Evolutionary conservation across 306 rosid genomes (phyloP), one percentile per base, ranked within the genome.

Genomic region (Begonia fuchsioides): DNA sequence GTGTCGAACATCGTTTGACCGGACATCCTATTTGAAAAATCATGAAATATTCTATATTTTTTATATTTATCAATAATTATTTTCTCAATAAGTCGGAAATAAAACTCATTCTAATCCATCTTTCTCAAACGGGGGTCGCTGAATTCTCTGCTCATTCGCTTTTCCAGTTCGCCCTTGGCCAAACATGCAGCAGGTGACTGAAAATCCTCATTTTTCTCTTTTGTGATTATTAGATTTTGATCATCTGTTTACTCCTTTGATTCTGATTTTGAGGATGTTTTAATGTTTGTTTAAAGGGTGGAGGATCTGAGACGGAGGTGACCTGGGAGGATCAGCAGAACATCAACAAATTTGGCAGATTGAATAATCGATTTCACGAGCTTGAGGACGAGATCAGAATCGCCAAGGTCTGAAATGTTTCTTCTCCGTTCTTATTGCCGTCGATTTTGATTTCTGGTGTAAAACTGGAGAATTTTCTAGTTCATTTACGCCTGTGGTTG

Each of bases 351-450:
- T 90, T 90, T 50, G 93, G 93, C 52, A 68, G 97, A 68, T 61
- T 90, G 65, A 90, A 84, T 51, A 90, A 84, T 70, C 95, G 97
- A 39, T 59, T 79, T 56, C 97, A 90, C 70, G 95, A 90, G 69
- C 95, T 90, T 32, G 77, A 90, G 16, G 97, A 84, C 57, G 97
- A 90, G 65, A 76, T 84, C 72, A 90, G 68, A 67, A 12, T 67
- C 39, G 82, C 95, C 14, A 79, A 84, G 97, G 95, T 83, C 32
- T 26, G 32, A 26, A 26, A 26, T 26, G 32, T 26, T 26, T 26
- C 32, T 26, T 26, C 6, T 7, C 32, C 32, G 32, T 26, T 26
- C 3, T 26, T 26, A 26, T 26, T 26, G 32, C 32, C 32, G 32
- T 26, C 32, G 3, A 26, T 26, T 26, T 26, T 26, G 32, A 3